phyloP scores from a whole-genome alignment of 177 flowering plant species.

The Vitis hybrid region DNA sequence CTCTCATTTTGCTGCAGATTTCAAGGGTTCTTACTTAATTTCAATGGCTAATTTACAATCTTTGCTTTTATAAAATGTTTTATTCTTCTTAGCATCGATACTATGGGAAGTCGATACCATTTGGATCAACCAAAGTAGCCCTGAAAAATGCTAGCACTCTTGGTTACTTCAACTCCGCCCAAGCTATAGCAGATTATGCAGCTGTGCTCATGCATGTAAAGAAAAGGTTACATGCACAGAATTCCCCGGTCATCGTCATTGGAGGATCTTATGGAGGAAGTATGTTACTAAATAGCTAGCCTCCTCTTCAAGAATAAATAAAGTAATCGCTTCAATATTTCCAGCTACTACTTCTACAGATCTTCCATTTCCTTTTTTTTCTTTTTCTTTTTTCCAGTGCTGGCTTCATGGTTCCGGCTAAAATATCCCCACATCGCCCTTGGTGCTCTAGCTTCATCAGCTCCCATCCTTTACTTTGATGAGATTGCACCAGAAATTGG shows the following conservation, averaged over 20 bases:
- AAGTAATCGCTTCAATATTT: not conserved
- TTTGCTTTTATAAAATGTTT: not conserved
- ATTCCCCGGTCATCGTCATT: constrained; percentile 34
- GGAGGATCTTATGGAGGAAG: constrained; percentile 60
- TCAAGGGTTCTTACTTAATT: too few species aligned
- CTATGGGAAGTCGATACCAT: constrained; percentile 42
- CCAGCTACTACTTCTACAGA: not conserved
- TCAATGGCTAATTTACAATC: too few species aligned
- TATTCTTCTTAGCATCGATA: constrained; percentile 33
- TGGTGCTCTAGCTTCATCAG: constrained; percentile 62
- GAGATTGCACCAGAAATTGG: constrained; percentile 32
- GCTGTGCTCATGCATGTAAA: constrained; percentile 26
- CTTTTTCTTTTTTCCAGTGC: constrained; percentile 25
- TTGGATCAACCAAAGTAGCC: constrained; percentile 28
- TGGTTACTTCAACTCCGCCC: constrained; percentile 42
- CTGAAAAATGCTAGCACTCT: constrained; percentile 18
- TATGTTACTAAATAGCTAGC: constrained; percentile 11
- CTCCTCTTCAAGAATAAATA: not conserved
- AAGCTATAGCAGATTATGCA: constrained; percentile 48
- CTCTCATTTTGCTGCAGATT: too few species aligned
- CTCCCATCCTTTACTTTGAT: constrained; percentile 55
- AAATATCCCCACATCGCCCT: constrained; percentile 56
- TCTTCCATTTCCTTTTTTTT: not conserved
- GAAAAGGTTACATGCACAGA: constrained; percentile 16
- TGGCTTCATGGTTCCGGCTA: constrained; percentile 51